A percentile compares a stretch with the other conserved stretches of the same genome.
Conservation (phyloP, 2,329 filamentous ascomycete species). For the Talaromyces sp. region DNA sequence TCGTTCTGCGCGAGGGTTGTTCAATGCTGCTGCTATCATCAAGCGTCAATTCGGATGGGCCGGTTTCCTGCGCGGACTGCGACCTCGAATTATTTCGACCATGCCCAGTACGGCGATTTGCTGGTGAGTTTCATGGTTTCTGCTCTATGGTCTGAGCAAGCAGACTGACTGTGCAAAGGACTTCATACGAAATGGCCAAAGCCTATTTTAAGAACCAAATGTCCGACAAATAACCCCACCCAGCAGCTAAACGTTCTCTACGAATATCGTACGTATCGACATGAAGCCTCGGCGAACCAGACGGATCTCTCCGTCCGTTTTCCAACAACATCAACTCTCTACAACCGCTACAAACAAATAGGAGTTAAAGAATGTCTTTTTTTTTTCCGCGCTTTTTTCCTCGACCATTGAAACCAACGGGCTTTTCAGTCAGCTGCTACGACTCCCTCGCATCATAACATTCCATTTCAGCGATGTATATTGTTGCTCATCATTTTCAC, state of each 20-base stretch:
- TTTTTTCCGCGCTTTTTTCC: no score
- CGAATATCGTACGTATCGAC: not conserved
- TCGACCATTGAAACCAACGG: not conserved
- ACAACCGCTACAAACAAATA: not conserved
- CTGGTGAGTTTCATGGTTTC: conserved; percentile 60
- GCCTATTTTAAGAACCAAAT: conserved; percentile 58
- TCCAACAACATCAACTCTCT: not conserved
- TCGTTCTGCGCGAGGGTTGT: conserved; percentile 76
- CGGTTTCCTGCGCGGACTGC: conserved; percentile 91
- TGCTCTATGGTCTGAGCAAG: not conserved
- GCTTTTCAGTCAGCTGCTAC: not conserved
- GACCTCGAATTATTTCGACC: conserved; percentile 86
- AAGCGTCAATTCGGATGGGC: conserved; percentile 76
- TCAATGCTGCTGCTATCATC: conserved; percentile 75
- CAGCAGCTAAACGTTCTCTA: not conserved
- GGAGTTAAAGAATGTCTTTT: not conserved
- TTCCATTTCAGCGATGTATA: conserved; percentile 15
- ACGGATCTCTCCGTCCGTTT: not conserved
- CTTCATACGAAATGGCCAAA: conserved; percentile 66
- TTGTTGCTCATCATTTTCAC: conserved; percentile 10
- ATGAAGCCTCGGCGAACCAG: not conserved
- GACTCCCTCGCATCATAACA: conserved; percentile 6
- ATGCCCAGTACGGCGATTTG: conserved; percentile 99
- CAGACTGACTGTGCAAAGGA: conserved; percentile 39
- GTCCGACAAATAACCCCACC: conserved; percentile 21